Conservation (phyloP, 768 basidiomycete genomes). For the Leccinum subtestaceum region DNA sequence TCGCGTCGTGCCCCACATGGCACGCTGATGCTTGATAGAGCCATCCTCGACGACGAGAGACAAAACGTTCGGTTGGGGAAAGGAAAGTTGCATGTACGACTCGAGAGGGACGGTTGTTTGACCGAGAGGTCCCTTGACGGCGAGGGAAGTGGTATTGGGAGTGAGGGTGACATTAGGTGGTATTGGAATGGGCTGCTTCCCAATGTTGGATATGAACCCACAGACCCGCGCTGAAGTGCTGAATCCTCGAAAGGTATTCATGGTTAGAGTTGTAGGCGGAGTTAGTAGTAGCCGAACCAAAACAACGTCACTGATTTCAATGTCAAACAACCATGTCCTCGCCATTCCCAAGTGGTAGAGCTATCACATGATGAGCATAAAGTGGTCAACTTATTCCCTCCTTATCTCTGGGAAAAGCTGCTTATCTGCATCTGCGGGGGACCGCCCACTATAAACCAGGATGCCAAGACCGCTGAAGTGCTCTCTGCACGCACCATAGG, state of each 20-base stretch:
- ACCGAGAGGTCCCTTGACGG: constrained; percentile 61
- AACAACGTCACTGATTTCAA: not conserved
- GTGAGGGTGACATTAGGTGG: constrained; percentile 46
- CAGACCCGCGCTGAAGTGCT: constrained; percentile 48
- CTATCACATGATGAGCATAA: not conserved
- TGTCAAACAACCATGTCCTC: not conserved
- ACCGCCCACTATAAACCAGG: not conserved
- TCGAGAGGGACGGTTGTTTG: constrained; percentile 46
- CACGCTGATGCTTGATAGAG: constrained; percentile 70
- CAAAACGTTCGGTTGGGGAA: constrained; percentile 33
- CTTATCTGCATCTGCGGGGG: not conserved
- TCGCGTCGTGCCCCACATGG: constrained; percentile 95
- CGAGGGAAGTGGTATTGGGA: constrained; percentile 35
- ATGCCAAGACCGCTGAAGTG: not conserved
- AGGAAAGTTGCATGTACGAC: constrained; percentile 42
- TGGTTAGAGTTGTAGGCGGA: not conserved
- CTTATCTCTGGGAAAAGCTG: constrained; percentile 1
- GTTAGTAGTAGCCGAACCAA: not conserved
- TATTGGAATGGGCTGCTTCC: constrained; percentile 56
- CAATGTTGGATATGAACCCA: constrained; percentile 56
- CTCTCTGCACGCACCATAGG: not conserved
- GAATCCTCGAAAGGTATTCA: constrained; percentile 38
- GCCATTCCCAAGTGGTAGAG: not conserved
- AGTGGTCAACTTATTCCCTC: not conserved
- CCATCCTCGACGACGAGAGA: constrained; percentile 53